These are phyloP conservation scores for Ustilago cynodontis DNA, from an alignment of 1,284 basidiomycete species.

Conservation along the genomic window DNA sequence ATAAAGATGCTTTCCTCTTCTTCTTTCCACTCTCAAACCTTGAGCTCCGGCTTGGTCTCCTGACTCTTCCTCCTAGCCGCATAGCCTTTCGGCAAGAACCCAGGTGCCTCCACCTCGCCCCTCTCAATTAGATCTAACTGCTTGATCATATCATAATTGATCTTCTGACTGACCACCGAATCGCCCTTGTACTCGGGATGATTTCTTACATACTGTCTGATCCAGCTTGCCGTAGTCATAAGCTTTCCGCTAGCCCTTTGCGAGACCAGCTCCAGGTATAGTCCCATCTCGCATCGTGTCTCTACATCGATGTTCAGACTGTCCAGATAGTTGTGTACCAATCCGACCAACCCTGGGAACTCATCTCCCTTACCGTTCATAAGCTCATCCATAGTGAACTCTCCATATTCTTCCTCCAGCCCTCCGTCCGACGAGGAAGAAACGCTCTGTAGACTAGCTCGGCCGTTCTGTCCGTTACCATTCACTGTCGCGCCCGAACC, in stretches of 20 bases:
- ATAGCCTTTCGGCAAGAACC: constrained; percentile 65
- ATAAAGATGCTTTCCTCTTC: background rate
- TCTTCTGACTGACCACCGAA: constrained; percentile 87
- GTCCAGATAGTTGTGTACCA: constrained; percentile 88
- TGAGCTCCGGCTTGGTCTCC: constrained; percentile 44
- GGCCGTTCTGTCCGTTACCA: constrained; percentile 3
- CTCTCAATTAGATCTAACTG: constrained; percentile 85
- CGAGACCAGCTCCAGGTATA: constrained; percentile 64
- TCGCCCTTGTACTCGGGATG: constrained; percentile 92
- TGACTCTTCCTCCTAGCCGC: constrained; percentile 49
- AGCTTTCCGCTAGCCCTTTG: constrained; percentile 87
- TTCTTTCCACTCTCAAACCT: constrained; percentile 10
- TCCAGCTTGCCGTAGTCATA: constrained; percentile 92
- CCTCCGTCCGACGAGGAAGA: constrained; percentile 17
- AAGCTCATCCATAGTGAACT: constrained; percentile 92
- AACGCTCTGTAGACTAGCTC: constrained; percentile 36
- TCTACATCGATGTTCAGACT: constrained; percentile 82
- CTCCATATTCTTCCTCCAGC: constrained; percentile 83
- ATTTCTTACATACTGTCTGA: constrained; percentile 86
- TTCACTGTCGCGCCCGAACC: background rate
- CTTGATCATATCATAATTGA: constrained; percentile 93
- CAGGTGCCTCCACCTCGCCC: constrained; percentile 64
- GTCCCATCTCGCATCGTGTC: constrained; percentile 77
- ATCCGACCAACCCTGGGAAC: constrained; percentile 87
- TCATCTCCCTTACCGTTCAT: constrained; percentile 85